A percentile compares a stretch with the other conserved stretches of the same genome.
Conservation (phyloP, 2,329 filamentous ascomycete species). For the Hawksworthiomyces lignivorus region DNA sequence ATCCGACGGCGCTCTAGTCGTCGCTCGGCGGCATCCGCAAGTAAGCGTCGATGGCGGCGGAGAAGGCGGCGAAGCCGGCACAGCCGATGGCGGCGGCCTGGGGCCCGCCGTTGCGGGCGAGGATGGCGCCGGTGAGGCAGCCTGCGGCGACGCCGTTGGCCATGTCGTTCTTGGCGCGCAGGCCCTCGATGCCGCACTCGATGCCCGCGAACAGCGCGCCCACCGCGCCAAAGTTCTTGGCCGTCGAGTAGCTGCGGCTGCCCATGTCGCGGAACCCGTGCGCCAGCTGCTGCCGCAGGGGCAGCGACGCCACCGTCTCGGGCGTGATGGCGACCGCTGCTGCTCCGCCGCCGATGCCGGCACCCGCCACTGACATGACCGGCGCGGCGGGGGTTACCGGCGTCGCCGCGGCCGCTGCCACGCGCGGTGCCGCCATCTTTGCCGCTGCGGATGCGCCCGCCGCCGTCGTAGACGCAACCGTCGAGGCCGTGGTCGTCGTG, state of each 20-base stretch:
- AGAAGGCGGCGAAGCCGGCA: conserved; percentile 88
- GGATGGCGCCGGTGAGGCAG: conserved; percentile 81
- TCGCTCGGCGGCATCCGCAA: conserved; percentile 68
- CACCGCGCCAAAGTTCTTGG: conserved; percentile 92
- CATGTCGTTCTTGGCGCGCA: conserved; percentile 88
- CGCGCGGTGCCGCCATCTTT: neutral
- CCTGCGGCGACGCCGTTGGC: conserved; percentile 81
- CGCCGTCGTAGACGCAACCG: neutral
- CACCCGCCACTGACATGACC: conserved; percentile 28
- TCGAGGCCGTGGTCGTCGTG: conserved; percentile 1
- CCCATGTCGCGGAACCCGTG: conserved; percentile 95
- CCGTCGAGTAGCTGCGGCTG: conserved; percentile 67
- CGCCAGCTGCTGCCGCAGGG: conserved; percentile 74
- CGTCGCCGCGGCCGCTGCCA: neutral
- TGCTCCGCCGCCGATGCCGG: conserved; percentile 17
- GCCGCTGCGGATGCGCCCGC: neutral
- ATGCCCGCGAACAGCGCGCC: conserved; percentile 87
- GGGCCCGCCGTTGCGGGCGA: conserved; percentile 81
- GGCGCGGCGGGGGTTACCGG: neutral
- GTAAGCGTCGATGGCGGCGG: conserved; percentile 83
- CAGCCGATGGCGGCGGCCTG: conserved; percentile 84
- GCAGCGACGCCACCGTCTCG: conserved; percentile 51
- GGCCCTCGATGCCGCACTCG: conserved; percentile 91
- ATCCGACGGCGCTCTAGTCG: conserved; percentile 38
- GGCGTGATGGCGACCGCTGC: conserved; percentile 9